Percentiles rank a stretch among this genome's conserved stretches.
Conservation (phyloP, 1,284 basidiomycete species). For the Cutaneotrichosporon arboriforme region DNA sequence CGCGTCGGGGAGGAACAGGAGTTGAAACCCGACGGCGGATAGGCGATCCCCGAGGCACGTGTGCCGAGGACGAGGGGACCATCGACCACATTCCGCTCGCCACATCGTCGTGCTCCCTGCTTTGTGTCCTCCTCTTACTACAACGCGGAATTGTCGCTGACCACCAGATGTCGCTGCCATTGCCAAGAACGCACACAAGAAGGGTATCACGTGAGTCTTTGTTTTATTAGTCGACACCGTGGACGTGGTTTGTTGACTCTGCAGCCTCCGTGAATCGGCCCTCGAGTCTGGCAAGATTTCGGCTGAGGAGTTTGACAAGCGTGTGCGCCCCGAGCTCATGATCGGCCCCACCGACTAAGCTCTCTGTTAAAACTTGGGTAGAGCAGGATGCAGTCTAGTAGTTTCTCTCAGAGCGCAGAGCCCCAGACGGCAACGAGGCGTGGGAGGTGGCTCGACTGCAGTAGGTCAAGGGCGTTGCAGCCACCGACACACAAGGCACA, state of each 20-base stretch:
- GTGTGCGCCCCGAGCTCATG: constrained; percentile 78
- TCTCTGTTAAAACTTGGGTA: background rate
- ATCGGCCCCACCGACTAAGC: constrained; percentile 9
- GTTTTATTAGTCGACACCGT: constrained; percentile 19
- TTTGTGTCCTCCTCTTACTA: background rate
- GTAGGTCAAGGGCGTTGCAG: too few species aligned
- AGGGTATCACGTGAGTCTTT: constrained; percentile 66
- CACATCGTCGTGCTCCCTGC: too few species aligned
- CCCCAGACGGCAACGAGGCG: too few species aligned
- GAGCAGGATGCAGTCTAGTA: background rate
- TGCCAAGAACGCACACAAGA: constrained; percentile 98
- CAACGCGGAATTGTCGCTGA: background rate
- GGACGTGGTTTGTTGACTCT: constrained; percentile 11
- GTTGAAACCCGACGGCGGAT: too few species aligned
- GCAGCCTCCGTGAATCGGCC: constrained; percentile 77
- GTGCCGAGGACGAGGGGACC: too few species aligned
- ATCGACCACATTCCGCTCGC: too few species aligned
- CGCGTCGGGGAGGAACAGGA: too few species aligned
- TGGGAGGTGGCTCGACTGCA: too few species aligned
- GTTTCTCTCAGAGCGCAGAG: too few species aligned
- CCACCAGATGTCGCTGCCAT: constrained; percentile 70
- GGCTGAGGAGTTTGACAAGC: constrained; percentile 87
- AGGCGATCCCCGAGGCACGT: too few species aligned
- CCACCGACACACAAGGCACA: too few species aligned
- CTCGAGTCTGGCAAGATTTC: constrained; percentile 80